Percentiles rank a stretch among this genome's conserved stretches.
Conservation (phyloP, 1,284 basidiomycete genomes). For the Phenoliferia sp. region DNA sequence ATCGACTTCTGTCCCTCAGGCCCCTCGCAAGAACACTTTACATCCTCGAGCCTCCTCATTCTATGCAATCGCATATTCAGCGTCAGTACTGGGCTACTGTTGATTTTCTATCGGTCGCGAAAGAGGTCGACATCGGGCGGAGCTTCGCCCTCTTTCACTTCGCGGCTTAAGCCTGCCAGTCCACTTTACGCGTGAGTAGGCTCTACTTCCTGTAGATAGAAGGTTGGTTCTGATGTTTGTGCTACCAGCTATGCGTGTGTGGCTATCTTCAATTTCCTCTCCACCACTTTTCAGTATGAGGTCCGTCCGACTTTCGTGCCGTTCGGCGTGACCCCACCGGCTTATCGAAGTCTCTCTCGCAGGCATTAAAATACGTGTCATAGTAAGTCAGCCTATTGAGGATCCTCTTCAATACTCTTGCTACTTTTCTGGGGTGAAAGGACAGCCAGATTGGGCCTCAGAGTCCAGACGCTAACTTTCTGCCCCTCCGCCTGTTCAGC, state of each 20-base stretch:
- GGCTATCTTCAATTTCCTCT: conserved; percentile 34
- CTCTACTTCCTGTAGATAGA: too few relatives aligned
- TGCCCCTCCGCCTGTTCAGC: too few relatives aligned
- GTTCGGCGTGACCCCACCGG: not conserved
- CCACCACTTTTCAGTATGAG: conserved; percentile 37
- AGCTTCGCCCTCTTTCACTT: not conserved
- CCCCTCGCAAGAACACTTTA: conserved; percentile 24
- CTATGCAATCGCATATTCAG: conserved; percentile 34
- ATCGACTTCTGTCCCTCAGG: conserved; percentile 17
- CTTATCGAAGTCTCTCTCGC: not conserved
- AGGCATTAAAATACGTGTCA: conserved; percentile 28
- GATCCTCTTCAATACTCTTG: too few relatives aligned
- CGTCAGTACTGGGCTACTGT: conserved; percentile 21
- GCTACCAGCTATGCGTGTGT: conserved; percentile 26
- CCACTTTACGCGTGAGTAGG: conserved; percentile 10
- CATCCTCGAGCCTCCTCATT: conserved; percentile 33
- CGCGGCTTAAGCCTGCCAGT: conserved; percentile 6
- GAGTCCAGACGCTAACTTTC: too few relatives aligned
- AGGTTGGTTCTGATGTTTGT: not conserved
- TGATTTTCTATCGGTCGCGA: conserved; percentile 21
- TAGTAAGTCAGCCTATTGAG: conserved; percentile 15
- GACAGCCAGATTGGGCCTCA: too few relatives aligned
- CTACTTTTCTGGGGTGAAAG: too few relatives aligned
- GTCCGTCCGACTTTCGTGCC: not conserved
- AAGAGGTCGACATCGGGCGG: not conserved